Evolutionary conservation across 176 grass and related monocot species (phyloP).

Genomic region (Triticum urartu): DNA sequence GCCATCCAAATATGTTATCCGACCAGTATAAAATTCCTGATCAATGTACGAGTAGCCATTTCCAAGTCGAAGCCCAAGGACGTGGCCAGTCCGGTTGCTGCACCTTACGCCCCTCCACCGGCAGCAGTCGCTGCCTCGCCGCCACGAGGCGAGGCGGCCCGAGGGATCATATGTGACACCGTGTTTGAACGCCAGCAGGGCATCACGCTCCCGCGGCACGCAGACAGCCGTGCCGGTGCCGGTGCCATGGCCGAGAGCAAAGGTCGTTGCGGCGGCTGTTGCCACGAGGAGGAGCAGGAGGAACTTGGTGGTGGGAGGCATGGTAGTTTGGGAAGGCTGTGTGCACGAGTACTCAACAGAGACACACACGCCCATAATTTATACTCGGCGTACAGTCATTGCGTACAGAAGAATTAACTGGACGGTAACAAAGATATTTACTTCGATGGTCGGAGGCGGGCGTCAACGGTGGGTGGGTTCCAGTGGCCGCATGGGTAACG

Average conservation of each 20-base stretch:
- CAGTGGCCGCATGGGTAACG: no score
- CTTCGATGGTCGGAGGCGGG: no score
- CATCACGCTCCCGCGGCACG: neutral
- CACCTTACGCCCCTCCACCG: constrained; percentile 34
- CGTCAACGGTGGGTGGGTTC: no score
- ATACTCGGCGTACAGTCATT: no score
- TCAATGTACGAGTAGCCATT: no score
- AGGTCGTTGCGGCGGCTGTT: neutral
- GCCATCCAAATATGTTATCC: neutral
- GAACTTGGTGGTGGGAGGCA: no score
- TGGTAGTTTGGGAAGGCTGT: no score
- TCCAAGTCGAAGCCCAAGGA: neutral
- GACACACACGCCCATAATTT: no score
- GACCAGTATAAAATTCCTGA: no score
- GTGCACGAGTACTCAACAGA: no score
- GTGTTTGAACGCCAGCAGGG: constrained; percentile 22
- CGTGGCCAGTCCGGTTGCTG: constrained; percentile 18
- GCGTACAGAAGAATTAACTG: no score
- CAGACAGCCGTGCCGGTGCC: neutral
- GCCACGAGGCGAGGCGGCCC: neutral
- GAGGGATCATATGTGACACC: neutral
- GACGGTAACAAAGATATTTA: no score
- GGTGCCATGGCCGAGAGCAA: neutral
- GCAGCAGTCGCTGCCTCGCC: constrained; percentile 26
- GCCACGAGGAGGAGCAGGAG: neutral